Evolutionary conservation across 1,284 basidiomycete genomes (phyloP).

Genomic region (Omphalotus olearius): DNA sequence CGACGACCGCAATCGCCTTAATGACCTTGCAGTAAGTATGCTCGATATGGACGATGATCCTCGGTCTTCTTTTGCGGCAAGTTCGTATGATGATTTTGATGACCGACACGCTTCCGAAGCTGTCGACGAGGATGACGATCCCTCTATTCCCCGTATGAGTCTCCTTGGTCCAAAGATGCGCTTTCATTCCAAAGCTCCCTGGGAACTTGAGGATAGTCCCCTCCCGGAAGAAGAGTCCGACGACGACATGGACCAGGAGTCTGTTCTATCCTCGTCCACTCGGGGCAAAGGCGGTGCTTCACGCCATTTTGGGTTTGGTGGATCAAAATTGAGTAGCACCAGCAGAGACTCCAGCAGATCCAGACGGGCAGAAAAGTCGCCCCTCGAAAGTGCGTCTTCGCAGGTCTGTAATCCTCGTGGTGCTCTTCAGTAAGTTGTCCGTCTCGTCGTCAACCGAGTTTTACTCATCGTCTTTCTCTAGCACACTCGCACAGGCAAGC

Average conservation of each 20-base stretch:
- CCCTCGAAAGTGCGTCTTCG: constrained; percentile 54
- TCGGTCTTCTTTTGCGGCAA: constrained; percentile 36
- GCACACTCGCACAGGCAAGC: constrained; percentile 54
- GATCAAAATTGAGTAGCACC: constrained; percentile 44
- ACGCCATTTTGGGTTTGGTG: constrained; percentile 34
- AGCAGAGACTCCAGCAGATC: constrained; percentile 62
- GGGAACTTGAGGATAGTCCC: constrained; percentile 60
- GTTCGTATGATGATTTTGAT: constrained; percentile 19
- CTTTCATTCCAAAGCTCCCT: constrained; percentile 74
- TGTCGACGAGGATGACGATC: constrained; percentile 30
- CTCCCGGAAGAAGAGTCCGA: constrained; percentile 42
- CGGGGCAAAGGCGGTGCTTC: constrained; percentile 24
- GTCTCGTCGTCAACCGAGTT: constrained; percentile 6
- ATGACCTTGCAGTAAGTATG: constrained; percentile 48
- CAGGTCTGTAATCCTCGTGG: constrained; percentile 44
- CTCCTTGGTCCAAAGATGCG: constrained; percentile 75
- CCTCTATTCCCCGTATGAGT: constrained; percentile 51
- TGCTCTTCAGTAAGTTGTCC: constrained; percentile 50
- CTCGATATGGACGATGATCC: constrained; percentile 60
- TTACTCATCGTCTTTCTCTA: constrained; percentile 22
- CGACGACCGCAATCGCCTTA: constrained; percentile 34
- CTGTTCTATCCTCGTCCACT: constrained; percentile 21
- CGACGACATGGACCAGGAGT: constrained; percentile 24
- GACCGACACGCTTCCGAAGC: constrained; percentile 16
- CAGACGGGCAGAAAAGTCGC: constrained; percentile 45